Percentiles rank a stretch among this genome's conserved stretches.
phyloP scores from a whole-genome alignment of 1,284 basidiomycete species.

The Marasmius fiardii region DNA sequence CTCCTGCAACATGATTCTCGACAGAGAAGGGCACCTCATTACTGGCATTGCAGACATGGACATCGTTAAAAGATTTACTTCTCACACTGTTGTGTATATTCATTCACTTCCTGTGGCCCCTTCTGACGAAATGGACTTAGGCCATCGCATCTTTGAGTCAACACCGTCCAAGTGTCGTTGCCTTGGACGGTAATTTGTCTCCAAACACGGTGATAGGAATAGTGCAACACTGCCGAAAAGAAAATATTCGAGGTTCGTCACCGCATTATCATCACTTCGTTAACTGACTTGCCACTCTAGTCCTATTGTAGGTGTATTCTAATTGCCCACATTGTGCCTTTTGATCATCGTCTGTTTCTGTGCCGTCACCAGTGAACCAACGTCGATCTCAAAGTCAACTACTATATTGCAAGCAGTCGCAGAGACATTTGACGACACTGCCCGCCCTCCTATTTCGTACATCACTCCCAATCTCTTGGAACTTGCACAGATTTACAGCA shows the following conservation, averaged over 20 bases:
- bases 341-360: not conserved
- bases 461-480: conserved; percentile 82
- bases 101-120: conserved; percentile 1
- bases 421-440: conserved; percentile 13
- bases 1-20: conserved; percentile 84
- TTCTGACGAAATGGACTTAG: conserved; percentile 25
- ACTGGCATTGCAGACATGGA: conserved; percentile 93
- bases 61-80: conserved; percentile 54
- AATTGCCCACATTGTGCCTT: too few relatives aligned
- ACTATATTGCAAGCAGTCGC: conserved; percentile 49
- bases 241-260: conserved; percentile 51
- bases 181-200: conserved; percentile 81
- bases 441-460: conserved; percentile 53
- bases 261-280: not conserved
- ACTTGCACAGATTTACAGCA: conserved; percentile 62
- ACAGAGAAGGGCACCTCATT: conserved; percentile 68
- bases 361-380: conserved; percentile 67
- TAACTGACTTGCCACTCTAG: conserved; percentile 28
- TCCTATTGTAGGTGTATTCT: conserved; percentile 51
- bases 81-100: conserved; percentile 39
- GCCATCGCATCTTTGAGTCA: conserved; percentile 39
- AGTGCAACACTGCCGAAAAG: conserved; percentile 44
- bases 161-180: conserved; percentile 60
- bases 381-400: conserved; percentile 78
- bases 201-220: conserved; percentile 50